phyloP scores from a whole-genome alignment of 306 rosid genomes.

The Trifolium pratense region DNA sequence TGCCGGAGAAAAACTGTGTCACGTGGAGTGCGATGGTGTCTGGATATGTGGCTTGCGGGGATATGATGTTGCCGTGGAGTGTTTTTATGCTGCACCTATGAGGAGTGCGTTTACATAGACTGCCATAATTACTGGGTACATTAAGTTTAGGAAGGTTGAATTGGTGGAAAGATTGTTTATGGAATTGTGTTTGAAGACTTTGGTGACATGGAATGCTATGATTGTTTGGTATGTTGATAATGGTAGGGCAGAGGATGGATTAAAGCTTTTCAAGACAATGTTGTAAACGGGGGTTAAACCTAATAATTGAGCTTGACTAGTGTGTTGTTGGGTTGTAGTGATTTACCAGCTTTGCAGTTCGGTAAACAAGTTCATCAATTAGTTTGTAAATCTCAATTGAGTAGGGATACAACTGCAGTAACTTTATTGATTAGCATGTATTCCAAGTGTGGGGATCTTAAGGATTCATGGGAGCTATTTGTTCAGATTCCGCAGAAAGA shows the following conservation, averaged over 20 bases:
- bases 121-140: constrained; percentile 81
- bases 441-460: not conserved
- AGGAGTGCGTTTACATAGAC: constrained; percentile 86
- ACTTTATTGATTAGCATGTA: constrained; percentile 15
- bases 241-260: constrained; percentile 69
- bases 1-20: constrained; percentile 77
- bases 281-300: constrained; percentile 60
- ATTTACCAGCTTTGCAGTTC: constrained; percentile 69
- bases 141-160: constrained; percentile 72
- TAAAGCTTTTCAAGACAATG: constrained; percentile 73
- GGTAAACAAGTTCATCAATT: constrained; percentile 85
- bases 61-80: constrained; percentile 68
- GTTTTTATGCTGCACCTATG: constrained; percentile 60
- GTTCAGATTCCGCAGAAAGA: constrained; percentile 59
- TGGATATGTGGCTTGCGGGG: constrained; percentile 72
- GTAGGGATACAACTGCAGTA: constrained; percentile 32
- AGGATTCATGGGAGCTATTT: constrained; percentile 30
- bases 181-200: constrained; percentile 61
- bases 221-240: constrained; percentile 85
- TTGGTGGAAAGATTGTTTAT: constrained; percentile 65
- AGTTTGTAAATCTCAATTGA: constrained; percentile 59
- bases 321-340: constrained; percentile 79
- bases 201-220: constrained; percentile 91
- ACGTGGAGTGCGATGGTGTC: constrained; percentile 95
- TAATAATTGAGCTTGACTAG: constrained; percentile 76